Percentiles rank a stretch among this genome's conserved stretches.
Evolutionary conservation across 495 filamentous ascomycete genomes (phyloP).

Genomic region (Xylaria intraflava): DNA sequence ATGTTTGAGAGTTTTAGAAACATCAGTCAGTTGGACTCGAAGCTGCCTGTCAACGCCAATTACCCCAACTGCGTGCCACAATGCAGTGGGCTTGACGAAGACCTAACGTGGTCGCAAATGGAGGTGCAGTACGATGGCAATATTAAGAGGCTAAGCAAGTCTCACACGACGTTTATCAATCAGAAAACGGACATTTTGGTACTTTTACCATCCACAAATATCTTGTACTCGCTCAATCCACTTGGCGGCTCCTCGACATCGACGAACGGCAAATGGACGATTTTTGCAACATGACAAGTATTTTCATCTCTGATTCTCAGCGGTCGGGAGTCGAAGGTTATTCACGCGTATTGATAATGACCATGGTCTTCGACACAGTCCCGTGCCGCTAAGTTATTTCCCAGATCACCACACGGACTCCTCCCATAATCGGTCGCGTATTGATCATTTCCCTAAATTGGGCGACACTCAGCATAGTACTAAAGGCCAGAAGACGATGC

Average conservation of each 20-base stretch:
- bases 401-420: background rate
- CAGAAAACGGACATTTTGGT: background rate
- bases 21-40: background rate
- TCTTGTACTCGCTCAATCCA: constrained; percentile 5
- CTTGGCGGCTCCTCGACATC: background rate
- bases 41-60: background rate
- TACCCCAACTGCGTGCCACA: no score
- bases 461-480: background rate
- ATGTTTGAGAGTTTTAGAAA: background rate
- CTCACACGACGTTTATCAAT: background rate
- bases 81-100: no score
- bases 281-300: constrained; percentile 6
- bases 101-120: no score
- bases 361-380: background rate
- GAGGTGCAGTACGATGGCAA: background rate
- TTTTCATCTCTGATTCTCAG: background rate
- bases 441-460: background rate
- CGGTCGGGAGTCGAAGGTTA: background rate
- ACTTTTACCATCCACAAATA: constrained; percentile 1
- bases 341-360: background rate
- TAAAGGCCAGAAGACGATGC: background rate
- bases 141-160: background rate
- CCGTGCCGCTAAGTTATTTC: background rate
- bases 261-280: background rate
- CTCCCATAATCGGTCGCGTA: background rate